Base-by-base conservation (phyloP, 176 grass and related monocot genomes). In the Eleusine coracana region DNA sequence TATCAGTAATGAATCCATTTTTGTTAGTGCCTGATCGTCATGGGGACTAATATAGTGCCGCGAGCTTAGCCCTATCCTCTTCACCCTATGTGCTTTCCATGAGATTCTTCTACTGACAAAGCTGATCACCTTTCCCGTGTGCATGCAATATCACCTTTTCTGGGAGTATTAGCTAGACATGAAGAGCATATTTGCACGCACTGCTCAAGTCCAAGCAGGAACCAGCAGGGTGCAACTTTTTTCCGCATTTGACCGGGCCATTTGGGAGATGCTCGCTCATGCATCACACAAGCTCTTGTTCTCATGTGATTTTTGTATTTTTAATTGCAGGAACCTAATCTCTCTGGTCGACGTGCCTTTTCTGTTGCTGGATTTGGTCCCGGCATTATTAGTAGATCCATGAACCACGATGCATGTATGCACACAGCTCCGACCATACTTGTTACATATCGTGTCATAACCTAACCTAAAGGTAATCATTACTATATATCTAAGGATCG, bases 61-160 rank as follows among this genome's bases (percentile, higher is more conserved):
- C 4, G 11, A 17, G 25, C 31, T 86, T 86, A 94, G 78, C 88
- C 75, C 60, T 80, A 86, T 86, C 75, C 59, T 78, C 78, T 88
- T 80, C 88, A 48, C 83, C 86, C 52, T 78, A 73, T 84, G 58
- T 54, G 86, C 88, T 88, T 84, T 91, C 83, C 88, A 48, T 52
- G 64, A 83, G 80, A 94, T 94, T 91, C 88, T 94, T 91, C 88
- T 14, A 81, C 76, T 77, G 70, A 27, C 66, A 85, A 84, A 62
- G 71, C 14, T 39, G 61, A 28, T 81, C 37, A 12, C 68, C 31
- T 75, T 83, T 84, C 71, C 76, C 71, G 52, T 56, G 52, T 20
- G 17, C 52, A 56, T 81, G 76, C 45, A 40, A 16, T 65, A 45
- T 52, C 2, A 36, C 41, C 70, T 80, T 74, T 70, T 60, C 60